These are phyloP conservation scores for Dendrothele bispora DNA, from an alignment of 768 basidiomycete genomes.

Conservation along the genomic window DNA sequence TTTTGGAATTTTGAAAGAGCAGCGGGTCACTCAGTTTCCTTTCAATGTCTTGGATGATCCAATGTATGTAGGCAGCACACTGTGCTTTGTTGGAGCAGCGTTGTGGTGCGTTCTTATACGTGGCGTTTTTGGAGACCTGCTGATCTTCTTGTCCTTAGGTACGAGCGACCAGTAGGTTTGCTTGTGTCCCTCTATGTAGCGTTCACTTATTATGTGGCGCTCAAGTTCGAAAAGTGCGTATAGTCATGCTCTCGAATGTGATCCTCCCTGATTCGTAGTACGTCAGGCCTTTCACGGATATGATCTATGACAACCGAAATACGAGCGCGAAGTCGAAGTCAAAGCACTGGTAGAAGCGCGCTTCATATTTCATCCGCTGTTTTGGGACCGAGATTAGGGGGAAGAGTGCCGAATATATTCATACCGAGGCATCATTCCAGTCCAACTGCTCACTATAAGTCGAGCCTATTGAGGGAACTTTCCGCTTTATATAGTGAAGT, in stretches of 20 bases:
- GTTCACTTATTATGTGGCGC: constrained; percentile 79
- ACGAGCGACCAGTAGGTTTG: constrained; percentile 82
- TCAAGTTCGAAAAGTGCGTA: constrained; percentile 87
- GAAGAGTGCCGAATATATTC: no score
- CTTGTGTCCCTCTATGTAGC: constrained; percentile 81
- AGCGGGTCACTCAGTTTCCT: no score
- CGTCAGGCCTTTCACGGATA: constrained; percentile 81
- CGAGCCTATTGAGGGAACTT: no score
- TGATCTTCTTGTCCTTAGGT: constrained; percentile 44
- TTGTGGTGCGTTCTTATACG: constrained; percentile 63
- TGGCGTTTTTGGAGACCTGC: background rate
- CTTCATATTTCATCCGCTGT: no score
- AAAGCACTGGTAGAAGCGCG: no score
- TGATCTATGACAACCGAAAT: no score
- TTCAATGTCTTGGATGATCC: constrained; percentile 92
- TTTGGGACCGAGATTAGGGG: no score
- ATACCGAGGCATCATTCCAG: no score
- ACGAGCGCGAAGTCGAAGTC: no score
- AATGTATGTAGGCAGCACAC: constrained; percentile 95
- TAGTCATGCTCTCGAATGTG: background rate
- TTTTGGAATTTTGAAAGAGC: no score
- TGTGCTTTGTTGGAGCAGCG: constrained; percentile 85
- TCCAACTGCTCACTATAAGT: no score
- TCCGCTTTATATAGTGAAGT: no score
- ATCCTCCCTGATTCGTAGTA: constrained; percentile 4